These are phyloP conservation scores for Macrocybe gigantea DNA, from an alignment of 768 basidiomycete genomes.

Conservation along the genomic window DNA sequence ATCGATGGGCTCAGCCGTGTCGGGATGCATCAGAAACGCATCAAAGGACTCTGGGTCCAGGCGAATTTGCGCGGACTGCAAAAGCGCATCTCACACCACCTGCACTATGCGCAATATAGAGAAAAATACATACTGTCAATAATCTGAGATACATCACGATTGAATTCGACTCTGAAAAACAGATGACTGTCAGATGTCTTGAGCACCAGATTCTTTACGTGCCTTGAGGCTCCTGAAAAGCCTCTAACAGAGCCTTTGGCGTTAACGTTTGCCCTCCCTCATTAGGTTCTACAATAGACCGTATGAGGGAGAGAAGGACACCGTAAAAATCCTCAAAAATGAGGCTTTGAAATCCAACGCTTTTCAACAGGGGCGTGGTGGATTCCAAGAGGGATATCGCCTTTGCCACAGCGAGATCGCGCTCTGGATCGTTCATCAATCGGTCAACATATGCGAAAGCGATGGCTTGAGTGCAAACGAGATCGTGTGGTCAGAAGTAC, in stretches of 20 bases:
- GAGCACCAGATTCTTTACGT: conserved; percentile 5
- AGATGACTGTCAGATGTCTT: background rate
- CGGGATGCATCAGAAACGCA: conserved; percentile 74
- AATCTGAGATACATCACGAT: conserved; percentile 79
- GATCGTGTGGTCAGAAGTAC: conserved; percentile 11
- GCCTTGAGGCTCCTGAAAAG: conserved; percentile 54
- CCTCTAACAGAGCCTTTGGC: conserved; percentile 32
- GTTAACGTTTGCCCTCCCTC: conserved; percentile 28
- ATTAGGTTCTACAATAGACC: conserved; percentile 32
- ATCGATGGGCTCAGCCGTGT: conserved; percentile 51
- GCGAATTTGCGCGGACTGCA: conserved; percentile 69
- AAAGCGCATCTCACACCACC: background rate
- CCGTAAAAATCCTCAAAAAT: conserved; percentile 77
- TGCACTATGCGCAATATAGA: background rate
- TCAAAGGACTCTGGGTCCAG: conserved; percentile 52
- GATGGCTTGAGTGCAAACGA: conserved; percentile 45
- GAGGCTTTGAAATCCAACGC: conserved; percentile 56
- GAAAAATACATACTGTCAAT: conserved; percentile 43
- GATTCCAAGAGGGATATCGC: conserved; percentile 47
- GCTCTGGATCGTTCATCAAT: conserved; percentile 46
- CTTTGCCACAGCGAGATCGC: conserved; percentile 37
- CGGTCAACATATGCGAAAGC: conserved; percentile 77
- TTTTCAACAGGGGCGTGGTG: conserved; percentile 44
- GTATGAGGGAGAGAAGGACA: conserved; percentile 47
- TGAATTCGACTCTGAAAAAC: conserved; percentile 51